Conservation (phyloP, 495 filamentous ascomycete species). For the Venustampulla echinocandica region DNA sequence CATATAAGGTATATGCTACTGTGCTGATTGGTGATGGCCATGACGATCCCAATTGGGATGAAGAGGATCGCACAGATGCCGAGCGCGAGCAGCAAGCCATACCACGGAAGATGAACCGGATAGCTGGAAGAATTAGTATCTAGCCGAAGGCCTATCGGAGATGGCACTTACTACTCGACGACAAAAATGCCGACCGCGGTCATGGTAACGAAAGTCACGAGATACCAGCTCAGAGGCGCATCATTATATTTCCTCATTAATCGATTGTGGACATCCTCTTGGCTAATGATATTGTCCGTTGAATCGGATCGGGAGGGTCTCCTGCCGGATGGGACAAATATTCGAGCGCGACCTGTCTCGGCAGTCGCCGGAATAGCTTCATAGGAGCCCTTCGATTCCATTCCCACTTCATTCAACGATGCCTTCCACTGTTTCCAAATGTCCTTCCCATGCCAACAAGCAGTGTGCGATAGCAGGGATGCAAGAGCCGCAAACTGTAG, state of each 20-base stretch:
- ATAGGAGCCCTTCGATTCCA: conserved; percentile 35
- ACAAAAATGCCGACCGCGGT: conserved; percentile 69
- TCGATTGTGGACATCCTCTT: conserved; percentile 71
- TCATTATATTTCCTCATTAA: conserved; percentile 68
- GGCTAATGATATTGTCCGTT: conserved; percentile 48
- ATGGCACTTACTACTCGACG: conserved; percentile 59
- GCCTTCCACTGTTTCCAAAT: conserved; percentile 61
- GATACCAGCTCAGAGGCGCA: conserved; percentile 71
- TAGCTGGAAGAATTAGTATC: conserved; percentile 39
- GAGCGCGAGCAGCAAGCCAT: conserved; percentile 66
- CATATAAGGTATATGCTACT: conserved; percentile 74
- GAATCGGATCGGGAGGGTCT: conserved; percentile 29
- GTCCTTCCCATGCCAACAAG: conserved; percentile 66
- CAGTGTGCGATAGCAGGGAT: conserved; percentile 60
- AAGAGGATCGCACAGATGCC: conserved; percentile 64
- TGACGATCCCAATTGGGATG: conserved; percentile 75
- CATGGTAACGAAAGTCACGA: conserved; percentile 59
- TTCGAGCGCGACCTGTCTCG: background rate
- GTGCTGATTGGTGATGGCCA: conserved; percentile 80
- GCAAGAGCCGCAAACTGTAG: conserved; percentile 74
- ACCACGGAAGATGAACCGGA: conserved; percentile 68
- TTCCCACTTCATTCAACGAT: conserved; percentile 39
- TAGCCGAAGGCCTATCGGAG: background rate
- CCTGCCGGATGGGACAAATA: conserved; percentile 14
- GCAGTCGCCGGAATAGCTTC: conserved; percentile 30